Percentiles rank a stretch among this genome's conserved stretches.
Evolutionary conservation across 163 green algal genomes (phyloP).

Genomic region (Chlamydomonas reinhardtii): DNA sequence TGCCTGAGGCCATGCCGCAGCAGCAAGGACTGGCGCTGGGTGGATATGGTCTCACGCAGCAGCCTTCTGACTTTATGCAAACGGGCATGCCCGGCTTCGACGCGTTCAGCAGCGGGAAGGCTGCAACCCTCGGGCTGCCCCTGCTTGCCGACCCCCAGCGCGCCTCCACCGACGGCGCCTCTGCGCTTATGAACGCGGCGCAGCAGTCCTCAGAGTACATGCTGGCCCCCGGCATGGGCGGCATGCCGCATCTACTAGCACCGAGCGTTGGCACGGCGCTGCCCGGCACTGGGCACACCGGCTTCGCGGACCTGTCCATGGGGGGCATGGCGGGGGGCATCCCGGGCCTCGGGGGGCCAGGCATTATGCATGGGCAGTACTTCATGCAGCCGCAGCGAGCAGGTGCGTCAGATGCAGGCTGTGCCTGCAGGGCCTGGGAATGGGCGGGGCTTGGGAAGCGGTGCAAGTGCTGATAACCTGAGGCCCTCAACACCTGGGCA

Average conservation of each 20-base stretch:
- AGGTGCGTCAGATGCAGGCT: no score
- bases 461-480: no score
- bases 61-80: neutral
- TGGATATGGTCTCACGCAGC: neutral
- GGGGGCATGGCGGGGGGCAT: no score
- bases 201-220: conserved; percentile 14
- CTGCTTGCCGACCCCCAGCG: conserved; percentile 7
- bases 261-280: no score
- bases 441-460: neutral
- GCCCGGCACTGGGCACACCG: no score
- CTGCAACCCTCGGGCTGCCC: neutral
- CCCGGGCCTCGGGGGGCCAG: no score
- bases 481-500: no score
- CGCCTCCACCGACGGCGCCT: conserved; percentile 22
- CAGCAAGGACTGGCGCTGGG: conserved; percentile 3
- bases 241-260: neutral
- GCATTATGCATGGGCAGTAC: no score
- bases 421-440: no score
- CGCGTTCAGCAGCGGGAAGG: conserved; percentile 5
- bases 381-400: no score
- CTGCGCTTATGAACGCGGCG: conserved; percentile 7
- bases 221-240: neutral
- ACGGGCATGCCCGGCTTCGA: neutral
- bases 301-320: no score
- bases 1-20: conserved; percentile 1